Conservation (phyloP, 192 early-diverging fungal species). For the Thamnidium elegans region DNA sequence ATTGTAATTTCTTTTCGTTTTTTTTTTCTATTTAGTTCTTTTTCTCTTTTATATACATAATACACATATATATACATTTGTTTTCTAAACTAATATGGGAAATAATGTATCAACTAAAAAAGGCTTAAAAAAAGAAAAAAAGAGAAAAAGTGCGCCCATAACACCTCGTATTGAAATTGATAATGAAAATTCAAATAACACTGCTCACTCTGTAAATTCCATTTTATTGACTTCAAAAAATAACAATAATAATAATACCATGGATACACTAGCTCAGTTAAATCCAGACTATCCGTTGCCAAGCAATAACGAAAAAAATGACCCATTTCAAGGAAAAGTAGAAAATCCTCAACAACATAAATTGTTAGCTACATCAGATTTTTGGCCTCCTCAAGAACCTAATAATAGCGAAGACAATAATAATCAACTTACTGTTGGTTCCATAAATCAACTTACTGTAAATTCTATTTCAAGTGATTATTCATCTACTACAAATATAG, state of each 20-base stretch:
- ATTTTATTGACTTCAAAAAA: conserved; percentile 26
- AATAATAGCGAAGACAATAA: conserved; percentile 7
- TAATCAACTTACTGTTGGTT: conserved; percentile 34
- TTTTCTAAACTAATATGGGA: conserved; percentile 1
- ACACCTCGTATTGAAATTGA: conserved; percentile 23
- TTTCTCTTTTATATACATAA: neutral
- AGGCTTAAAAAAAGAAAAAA: conserved; percentile 15
- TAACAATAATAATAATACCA: neutral
- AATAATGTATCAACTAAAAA: conserved; percentile 12
- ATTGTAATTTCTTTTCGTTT: neutral
- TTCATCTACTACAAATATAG: conserved; percentile 51
- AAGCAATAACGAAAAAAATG: neutral
- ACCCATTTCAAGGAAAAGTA: neutral
- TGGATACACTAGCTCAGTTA: conserved; percentile 18
- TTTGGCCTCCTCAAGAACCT: conserved; percentile 21
- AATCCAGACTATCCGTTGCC: conserved; percentile 31
- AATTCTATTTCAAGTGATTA: conserved; percentile 31
- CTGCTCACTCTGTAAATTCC: conserved; percentile 37
- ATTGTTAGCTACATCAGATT: conserved; percentile 14
- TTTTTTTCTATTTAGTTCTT: neutral
- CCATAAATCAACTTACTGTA: conserved; percentile 36
- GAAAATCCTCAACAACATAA: conserved; percentile 28
- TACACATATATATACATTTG: no score
- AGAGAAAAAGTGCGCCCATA: neutral
- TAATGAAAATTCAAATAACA: conserved; percentile 34